phyloP scores from a whole-genome alignment of 768 basidiomycete species.

The Trametes punicea region DNA sequence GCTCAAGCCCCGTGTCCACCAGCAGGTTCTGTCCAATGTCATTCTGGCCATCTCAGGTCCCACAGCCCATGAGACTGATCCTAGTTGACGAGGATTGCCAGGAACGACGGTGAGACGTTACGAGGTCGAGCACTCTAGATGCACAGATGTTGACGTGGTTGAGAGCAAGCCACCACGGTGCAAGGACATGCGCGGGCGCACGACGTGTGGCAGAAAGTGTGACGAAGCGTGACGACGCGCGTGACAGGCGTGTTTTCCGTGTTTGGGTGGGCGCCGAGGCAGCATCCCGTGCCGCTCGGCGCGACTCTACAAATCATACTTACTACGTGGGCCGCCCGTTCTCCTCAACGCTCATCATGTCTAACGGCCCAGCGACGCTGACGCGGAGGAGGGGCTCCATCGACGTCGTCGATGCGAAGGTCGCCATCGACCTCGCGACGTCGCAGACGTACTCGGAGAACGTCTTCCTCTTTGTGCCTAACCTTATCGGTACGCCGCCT shows the following conservation, averaged over 20 bases:
- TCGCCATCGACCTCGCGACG: constrained; percentile 83
- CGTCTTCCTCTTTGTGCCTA: constrained; percentile 95
- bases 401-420: constrained; percentile 77
- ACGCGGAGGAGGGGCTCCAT: constrained; percentile 51
- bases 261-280: constrained; percentile 3
- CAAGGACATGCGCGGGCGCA: no score
- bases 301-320: constrained; percentile 10
- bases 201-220: background rate
- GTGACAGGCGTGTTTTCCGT: constrained; percentile 7
- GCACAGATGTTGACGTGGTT: no score
- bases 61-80: no score
- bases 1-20: no score
- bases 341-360: constrained; percentile 18
- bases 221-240: constrained; percentile 2
- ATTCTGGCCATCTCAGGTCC: no score
- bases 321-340: constrained; percentile 17
- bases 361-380: constrained; percentile 14
- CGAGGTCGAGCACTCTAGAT: no score
- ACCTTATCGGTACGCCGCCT: constrained; percentile 77
- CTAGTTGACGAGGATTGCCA: no score
- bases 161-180: no score
- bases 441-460: constrained; percentile 89
- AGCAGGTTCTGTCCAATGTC: no score
- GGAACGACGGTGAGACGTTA: no score
- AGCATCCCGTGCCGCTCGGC: constrained; percentile 15